Percentiles rank a stretch among this genome's conserved stretches.
phyloP scores from a whole-genome alignment of 345 rosid species.

The Theobroma cacao region DNA sequence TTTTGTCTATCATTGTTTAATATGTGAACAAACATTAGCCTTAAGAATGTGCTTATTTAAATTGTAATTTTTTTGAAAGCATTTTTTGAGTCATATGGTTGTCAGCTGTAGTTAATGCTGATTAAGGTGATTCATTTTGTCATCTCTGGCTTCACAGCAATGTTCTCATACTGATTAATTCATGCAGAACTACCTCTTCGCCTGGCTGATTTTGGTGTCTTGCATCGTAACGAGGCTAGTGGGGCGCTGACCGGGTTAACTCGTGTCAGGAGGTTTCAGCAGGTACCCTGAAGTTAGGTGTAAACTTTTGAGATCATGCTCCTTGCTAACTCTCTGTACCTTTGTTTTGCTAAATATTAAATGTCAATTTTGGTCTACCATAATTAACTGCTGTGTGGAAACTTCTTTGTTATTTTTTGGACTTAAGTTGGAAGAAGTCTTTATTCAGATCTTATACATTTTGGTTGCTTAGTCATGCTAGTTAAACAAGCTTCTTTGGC shows the following conservation, averaged over 20 bases:
- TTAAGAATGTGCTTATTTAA: neutral
- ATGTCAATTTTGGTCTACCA: neutral
- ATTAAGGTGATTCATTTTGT: neutral
- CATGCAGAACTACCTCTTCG: conserved; percentile 86
- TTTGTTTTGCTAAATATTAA: conserved; percentile 7
- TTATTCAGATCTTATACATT: neutral
- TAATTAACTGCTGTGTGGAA: neutral
- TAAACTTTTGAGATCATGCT: neutral
- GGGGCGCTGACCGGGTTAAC: conserved; percentile 96
- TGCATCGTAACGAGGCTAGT: conserved; percentile 98
- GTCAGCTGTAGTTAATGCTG: neutral
- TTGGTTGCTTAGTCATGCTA: neutral
- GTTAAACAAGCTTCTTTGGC: neutral
- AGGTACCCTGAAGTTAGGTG: conserved; percentile 43
- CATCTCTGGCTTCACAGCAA: neutral
- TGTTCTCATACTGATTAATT: conserved; percentile 6
- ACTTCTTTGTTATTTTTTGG: neutral
- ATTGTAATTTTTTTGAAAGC: neutral
- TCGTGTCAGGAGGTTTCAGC: conserved; percentile 97
- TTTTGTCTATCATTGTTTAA: neutral
- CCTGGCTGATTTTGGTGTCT: conserved; percentile 91
- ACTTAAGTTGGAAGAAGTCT: neutral
- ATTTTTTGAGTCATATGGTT: neutral
- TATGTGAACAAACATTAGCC: neutral
- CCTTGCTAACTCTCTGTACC: neutral